phyloP scores from a whole-genome alignment of 2,329 filamentous ascomycete species.

The Ceratocystis harringtonii region DNA sequence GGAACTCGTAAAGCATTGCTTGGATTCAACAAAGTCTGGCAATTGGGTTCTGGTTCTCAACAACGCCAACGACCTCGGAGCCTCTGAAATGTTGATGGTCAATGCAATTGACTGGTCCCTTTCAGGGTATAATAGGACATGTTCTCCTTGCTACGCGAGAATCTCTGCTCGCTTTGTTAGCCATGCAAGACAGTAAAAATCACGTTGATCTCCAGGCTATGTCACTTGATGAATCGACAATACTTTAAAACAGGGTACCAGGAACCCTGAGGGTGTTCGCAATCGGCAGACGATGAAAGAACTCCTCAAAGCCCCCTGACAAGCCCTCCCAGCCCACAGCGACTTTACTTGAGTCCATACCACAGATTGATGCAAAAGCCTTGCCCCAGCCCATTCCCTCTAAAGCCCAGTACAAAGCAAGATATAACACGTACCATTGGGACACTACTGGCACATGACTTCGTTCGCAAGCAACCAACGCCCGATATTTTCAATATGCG shows the following conservation, averaged over 20 bases:
- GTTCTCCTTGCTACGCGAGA: slow-evolving; percentile 11
- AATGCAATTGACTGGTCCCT: slow-evolving; percentile 20
- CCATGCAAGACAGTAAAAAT: not conserved
- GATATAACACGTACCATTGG: not conserved
- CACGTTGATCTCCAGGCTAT: not conserved
- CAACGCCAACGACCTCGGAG: slow-evolving; percentile 20
- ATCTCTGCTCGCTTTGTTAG: not conserved
- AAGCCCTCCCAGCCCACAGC: not conserved
- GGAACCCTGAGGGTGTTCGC: not conserved
- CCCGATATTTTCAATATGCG: not conserved
- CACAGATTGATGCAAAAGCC: not conserved
- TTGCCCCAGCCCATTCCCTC: not conserved
- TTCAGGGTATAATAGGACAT: slow-evolving; percentile 18
- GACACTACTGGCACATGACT: not conserved
- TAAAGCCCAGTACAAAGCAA: not conserved
- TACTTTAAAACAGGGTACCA: not conserved
- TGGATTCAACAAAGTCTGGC: slow-evolving; percentile 18
- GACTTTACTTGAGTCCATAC: not conserved
- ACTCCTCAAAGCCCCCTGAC: not conserved
- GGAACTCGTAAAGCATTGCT: slow-evolving; percentile 13
- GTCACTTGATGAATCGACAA: not conserved
- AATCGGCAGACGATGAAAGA: not conserved
- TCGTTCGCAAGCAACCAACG: not conserved
- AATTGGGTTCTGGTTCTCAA: slow-evolving; percentile 21
- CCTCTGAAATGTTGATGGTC: not conserved